These are phyloP conservation scores for Rhizopogon sp. DNA, from an alignment of 768 basidiomycete genomes.

Conservation along the genomic window DNA sequence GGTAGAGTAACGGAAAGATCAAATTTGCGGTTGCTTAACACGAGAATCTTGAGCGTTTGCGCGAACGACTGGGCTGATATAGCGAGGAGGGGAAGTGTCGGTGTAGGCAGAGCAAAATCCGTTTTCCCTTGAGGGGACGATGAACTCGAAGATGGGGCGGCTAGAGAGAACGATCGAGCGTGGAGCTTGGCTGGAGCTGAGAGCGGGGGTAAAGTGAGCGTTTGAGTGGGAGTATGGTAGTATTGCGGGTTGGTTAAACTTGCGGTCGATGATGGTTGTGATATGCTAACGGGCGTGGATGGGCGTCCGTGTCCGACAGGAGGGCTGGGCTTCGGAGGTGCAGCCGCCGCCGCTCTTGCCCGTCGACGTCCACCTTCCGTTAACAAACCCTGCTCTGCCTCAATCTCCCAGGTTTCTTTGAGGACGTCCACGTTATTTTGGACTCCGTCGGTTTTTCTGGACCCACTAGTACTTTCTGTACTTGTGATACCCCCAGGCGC, in stretches of 20 bases:
- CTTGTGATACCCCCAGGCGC: slow-evolving; percentile 27
- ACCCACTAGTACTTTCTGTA: not conserved
- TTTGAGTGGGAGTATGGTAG: slow-evolving; percentile 49
- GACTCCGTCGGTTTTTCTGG: not conserved
- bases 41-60: slow-evolving; percentile 49
- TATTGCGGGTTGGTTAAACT: slow-evolving; percentile 52
- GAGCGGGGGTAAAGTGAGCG: slow-evolving; percentile 62
- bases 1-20: slow-evolving; percentile 64
- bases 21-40: slow-evolving; percentile 59
- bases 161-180: slow-evolving; percentile 57
- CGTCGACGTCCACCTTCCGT: slow-evolving; percentile 72
- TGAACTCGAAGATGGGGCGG: slow-evolving; percentile 17
- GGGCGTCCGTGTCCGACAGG: slow-evolving; percentile 20
- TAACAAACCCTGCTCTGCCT: slow-evolving; percentile 68
- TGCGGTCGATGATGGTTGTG: slow-evolving; percentile 18
- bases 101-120: slow-evolving; percentile 57
- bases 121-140: slow-evolving; percentile 12
- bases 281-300: slow-evolving; percentile 18
- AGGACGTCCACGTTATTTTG: slow-evolving; percentile 25
- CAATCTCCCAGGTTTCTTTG: slow-evolving; percentile 79
- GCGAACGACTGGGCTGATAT: slow-evolving; percentile 61
- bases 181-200: slow-evolving; percentile 48
- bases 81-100: slow-evolving; percentile 60
- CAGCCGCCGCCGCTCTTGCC: slow-evolving; percentile 45
- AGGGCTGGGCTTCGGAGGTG: slow-evolving; percentile 11